Percentiles rank a stretch among this genome's conserved stretches.
Conservation (phyloP, 805 yeast species). For the Wickerhamomyces ciferrii region DNA sequence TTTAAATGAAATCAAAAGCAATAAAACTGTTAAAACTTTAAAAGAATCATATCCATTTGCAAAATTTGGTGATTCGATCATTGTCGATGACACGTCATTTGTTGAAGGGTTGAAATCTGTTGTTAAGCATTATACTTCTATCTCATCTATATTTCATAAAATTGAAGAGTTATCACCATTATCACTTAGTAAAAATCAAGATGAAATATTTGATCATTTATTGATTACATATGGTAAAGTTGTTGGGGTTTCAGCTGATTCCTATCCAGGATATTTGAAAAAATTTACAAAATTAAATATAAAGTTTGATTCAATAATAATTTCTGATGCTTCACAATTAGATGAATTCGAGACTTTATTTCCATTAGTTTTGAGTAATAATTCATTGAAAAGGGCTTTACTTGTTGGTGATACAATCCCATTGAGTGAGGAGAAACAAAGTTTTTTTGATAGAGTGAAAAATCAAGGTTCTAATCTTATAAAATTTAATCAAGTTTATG, state of each 20-base stretch:
- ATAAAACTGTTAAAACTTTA: neutral
- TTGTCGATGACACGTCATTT: neutral
- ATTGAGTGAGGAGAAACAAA: neutral
- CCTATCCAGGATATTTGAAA: constrained; percentile 8
- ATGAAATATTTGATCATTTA: constrained; percentile 17
- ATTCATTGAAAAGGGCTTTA: constrained; percentile 20
- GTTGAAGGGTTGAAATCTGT: neutral
- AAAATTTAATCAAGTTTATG: neutral
- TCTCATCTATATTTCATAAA: constrained; percentile 19
- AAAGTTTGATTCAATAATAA: constrained; percentile 24
- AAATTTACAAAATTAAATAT: constrained; percentile 11
- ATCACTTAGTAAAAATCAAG: constrained; percentile 10
- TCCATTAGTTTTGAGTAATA: constrained; percentile 18
- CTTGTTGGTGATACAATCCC: constrained; percentile 28
- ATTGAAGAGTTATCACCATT: constrained; percentile 23
- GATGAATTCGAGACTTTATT: constrained; percentile 26
- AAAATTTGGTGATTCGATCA: neutral
- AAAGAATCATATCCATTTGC: constrained; percentile 11
- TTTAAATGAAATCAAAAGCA: neutral
- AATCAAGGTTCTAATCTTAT: neutral
- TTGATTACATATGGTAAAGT: constrained; percentile 23
- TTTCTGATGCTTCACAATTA: constrained; percentile 28
- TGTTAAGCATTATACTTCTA: constrained; percentile 6
- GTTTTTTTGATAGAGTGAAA: constrained; percentile 5
- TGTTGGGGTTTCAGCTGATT: constrained; percentile 21